Evolutionary conservation across 1,284 basidiomycete species (phyloP).

Genomic region (Phellopilus nigrolimitatus): DNA sequence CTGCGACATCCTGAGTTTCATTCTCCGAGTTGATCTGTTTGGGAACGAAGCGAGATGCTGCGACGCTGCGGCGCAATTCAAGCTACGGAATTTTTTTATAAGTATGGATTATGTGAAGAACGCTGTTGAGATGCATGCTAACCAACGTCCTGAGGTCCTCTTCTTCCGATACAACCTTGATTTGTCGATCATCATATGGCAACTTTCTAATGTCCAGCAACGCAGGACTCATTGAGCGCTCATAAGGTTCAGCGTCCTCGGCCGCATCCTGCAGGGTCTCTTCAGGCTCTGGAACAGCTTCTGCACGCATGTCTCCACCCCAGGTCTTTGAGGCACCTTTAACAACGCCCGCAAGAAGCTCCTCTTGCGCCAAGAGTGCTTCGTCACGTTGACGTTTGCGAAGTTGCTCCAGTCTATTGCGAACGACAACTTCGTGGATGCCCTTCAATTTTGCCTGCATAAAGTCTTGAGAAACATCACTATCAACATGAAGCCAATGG

Average conservation of each 20-base stretch:
- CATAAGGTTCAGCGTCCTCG: slow-evolving; percentile 72
- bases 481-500: not conserved
- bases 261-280: slow-evolving; percentile 37
- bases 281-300: slow-evolving; percentile 22
- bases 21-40: slow-evolving; percentile 53
- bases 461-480: not conserved
- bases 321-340: slow-evolving; percentile 46
- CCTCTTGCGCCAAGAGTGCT: slow-evolving; percentile 87
- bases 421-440: slow-evolving; percentile 93
- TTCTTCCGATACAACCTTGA: slow-evolving; percentile 67
- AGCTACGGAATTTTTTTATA: slow-evolving; percentile 42
- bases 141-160: slow-evolving; percentile 70
- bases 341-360: slow-evolving; percentile 78
- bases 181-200: slow-evolving; percentile 69
- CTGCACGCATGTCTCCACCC: slow-evolving; percentile 39
- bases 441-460: slow-evolving; percentile 81
- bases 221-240: slow-evolving; percentile 77
- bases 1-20: slow-evolving; percentile 43
- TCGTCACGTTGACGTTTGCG: slow-evolving; percentile 94
- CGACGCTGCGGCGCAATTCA: slow-evolving; percentile 70
- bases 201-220: slow-evolving; percentile 69
- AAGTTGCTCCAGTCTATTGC: slow-evolving; percentile 92
- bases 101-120: slow-evolving; percentile 12
- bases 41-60: slow-evolving; percentile 80
- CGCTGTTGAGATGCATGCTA: slow-evolving; percentile 29